Base-by-base conservation (phyloP, 1,284 basidiomycete species). In the Ganoderma leucocontextum region DNA sequence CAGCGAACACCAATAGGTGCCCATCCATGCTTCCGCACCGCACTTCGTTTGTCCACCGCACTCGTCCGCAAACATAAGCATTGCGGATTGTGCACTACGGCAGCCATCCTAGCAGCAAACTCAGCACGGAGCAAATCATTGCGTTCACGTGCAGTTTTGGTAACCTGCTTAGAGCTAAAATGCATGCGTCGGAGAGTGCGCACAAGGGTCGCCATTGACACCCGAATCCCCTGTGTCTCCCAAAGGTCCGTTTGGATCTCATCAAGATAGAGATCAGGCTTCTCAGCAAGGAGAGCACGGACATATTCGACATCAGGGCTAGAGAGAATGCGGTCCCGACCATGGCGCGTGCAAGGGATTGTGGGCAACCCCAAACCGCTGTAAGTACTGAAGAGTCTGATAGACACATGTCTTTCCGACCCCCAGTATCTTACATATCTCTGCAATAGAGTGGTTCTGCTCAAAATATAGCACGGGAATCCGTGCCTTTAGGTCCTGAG, bases 21-120 rank as follows among this genome's bases (percentile, higher is more conserved):
- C 60, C 68, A 67, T 13, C 68, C 65, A 0, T 39, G 29, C 19
- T 15, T 17, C 4, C 55, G 65, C 25, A 59, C 41, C 22, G 57
- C 39, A 5, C 61, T 67, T 4, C 22, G 42, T 22, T 70, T 47
- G 38, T 70, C 65, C 3, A 67, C 55, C 6, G 41, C 36, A 22
- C 58, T 70, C 65, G 44, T 67, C 65, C 4, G 58, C 42, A 35
- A 57, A 70, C 47, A 70, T 47, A 19, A 67, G 55, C 19, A 55
- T 55, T 22, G 22, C 2, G 25, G 58, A 49, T 67, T 36, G 2
- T 55, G 4, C 5, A 47, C 29, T 13, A 66, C 6, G 9, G 64
- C 44, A 33, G 57, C 65, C 19, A 57, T 52, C 58, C 55, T n/a
- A 17, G 49, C 57, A 22, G 52, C 29, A 55, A 62, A 70, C 1